These are phyloP conservation scores for Pseudocercospora vitis DNA, from an alignment of 2,329 filamentous ascomycete genomes.

Conservation along the genomic window DNA sequence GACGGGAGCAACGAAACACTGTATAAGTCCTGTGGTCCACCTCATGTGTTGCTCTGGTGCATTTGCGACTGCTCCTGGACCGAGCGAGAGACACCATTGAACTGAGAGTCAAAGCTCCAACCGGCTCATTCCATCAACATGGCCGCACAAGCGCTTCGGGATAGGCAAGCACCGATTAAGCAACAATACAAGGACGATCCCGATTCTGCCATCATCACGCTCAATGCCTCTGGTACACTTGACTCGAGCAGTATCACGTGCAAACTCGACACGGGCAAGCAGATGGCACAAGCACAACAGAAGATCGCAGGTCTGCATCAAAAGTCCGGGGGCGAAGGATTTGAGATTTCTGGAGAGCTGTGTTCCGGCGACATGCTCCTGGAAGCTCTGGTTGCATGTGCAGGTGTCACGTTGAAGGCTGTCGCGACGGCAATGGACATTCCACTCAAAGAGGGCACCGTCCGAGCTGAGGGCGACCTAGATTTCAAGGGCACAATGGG, in stretches of 20 bases:
- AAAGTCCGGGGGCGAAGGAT: slow-evolving; percentile 48
- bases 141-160: slow-evolving; percentile 42
- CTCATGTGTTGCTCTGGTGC: background rate
- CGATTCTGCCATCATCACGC: slow-evolving; percentile 47
- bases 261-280: slow-evolving; percentile 47
- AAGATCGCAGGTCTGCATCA: slow-evolving; percentile 51
- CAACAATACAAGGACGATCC: slow-evolving; percentile 47
- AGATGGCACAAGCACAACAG: slow-evolving; percentile 43
- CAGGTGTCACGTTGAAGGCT: slow-evolving; percentile 53
- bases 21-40: slow-evolving; percentile 5
- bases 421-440: slow-evolving; percentile 51
- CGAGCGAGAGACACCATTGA: too few relatives aligned
- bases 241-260: slow-evolving; percentile 50
- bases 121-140: slow-evolving; percentile 13
- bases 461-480: slow-evolving; percentile 50
- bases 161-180: slow-evolving; percentile 52
- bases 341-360: slow-evolving; percentile 48
- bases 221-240: slow-evolving; percentile 47
- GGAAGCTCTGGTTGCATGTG: slow-evolving; percentile 52
- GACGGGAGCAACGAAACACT: background rate
- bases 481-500: slow-evolving; percentile 54
- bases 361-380: slow-evolving; percentile 54
- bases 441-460: slow-evolving; percentile 45
- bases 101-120: too few relatives aligned
- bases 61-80: background rate